These are phyloP conservation scores for Erucastrum elatum DNA, from an alignment of 345 rosid genomes.

Conservation along the genomic window DNA sequence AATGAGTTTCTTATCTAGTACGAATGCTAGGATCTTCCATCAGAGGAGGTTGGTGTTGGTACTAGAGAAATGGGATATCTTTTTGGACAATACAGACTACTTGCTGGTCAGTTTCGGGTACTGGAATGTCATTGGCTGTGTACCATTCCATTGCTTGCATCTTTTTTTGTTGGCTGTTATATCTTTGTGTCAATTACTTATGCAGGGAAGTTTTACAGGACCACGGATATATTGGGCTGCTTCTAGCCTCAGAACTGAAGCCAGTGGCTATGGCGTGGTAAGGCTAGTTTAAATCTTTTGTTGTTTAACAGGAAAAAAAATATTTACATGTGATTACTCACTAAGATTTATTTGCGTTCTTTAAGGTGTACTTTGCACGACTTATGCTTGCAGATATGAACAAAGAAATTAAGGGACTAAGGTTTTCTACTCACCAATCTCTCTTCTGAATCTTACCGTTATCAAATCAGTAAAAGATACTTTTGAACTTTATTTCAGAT, in stretches of 20 bases:
- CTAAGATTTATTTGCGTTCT: conserved; percentile 14
- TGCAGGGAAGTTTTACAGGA: conserved; percentile 99
- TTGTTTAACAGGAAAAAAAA: neutral
- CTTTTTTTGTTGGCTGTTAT: conserved; percentile 34
- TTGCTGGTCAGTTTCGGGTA: conserved; percentile 98
- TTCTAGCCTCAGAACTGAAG: conserved; percentile 99
- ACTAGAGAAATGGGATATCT: conserved; percentile 98
- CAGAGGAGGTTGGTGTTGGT: conserved; percentile 99
- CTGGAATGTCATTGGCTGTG: conserved; percentile 3
- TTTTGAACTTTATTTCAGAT: conserved; percentile 48
- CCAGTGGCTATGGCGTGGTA: conserved; percentile 99
- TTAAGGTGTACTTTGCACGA: conserved; percentile 96
- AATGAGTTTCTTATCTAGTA: neutral
- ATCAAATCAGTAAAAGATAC: conserved; percentile 5
- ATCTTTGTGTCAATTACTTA: conserved; percentile 55
- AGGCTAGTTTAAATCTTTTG: neutral
- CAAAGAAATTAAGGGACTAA: conserved; percentile 91
- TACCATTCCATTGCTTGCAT: too few species aligned
- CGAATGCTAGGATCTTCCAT: conserved; percentile 76
- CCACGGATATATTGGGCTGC: conserved; percentile 95
- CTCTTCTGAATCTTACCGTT: neutral
- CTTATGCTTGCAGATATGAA: conserved; percentile 94
- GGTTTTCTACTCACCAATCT: conserved; percentile 43
- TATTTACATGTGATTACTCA: neutral
- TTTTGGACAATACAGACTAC: conserved; percentile 92